Evolutionary conservation across 2,329 filamentous ascomycete genomes (phyloP).

Genomic region (Arthrinium puccinioides): DNA sequence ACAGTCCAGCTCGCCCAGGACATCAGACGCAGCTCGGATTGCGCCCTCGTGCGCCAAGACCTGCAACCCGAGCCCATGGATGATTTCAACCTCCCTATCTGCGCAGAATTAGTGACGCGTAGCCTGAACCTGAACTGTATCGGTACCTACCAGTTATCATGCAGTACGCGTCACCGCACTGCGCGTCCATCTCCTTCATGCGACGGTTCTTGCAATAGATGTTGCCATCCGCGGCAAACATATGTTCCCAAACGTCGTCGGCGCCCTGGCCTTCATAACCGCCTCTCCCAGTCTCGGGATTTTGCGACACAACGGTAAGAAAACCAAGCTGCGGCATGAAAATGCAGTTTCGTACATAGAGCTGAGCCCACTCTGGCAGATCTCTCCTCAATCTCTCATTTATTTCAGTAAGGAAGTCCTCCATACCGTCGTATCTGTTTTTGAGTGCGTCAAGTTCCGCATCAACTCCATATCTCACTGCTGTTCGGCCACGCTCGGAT

Average conservation of each 20-base stretch:
- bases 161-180: conserved; percentile 79
- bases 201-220: conserved; percentile 81
- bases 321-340: conserved; percentile 93
- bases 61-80: conserved; percentile 65
- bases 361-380: conserved; percentile 51
- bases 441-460: conserved; percentile 71
- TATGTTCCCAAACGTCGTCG: conserved; percentile 63
- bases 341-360: conserved; percentile 64
- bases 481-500: conserved; percentile 60
- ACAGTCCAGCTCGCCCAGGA: conserved; percentile 82
- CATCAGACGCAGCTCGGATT: conserved; percentile 64
- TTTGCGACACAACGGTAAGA: conserved; percentile 64
- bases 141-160: conserved; percentile 69
- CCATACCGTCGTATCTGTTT: conserved; percentile 69
- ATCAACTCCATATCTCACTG: conserved; percentile 67
- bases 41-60: conserved; percentile 62
- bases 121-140: conserved; percentile 4
- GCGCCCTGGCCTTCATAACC: conserved; percentile 56
- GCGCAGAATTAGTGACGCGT: no score
- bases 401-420: conserved; percentile 62
- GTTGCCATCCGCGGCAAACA: conserved; percentile 64
- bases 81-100: conserved; percentile 86
- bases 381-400: conserved; percentile 54
- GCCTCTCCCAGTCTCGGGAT: conserved; percentile 49
- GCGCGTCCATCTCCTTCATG: conserved; percentile 73